Conservation (phyloP, 202 grass and related monocot species). For the Panicum hallii region DNA sequence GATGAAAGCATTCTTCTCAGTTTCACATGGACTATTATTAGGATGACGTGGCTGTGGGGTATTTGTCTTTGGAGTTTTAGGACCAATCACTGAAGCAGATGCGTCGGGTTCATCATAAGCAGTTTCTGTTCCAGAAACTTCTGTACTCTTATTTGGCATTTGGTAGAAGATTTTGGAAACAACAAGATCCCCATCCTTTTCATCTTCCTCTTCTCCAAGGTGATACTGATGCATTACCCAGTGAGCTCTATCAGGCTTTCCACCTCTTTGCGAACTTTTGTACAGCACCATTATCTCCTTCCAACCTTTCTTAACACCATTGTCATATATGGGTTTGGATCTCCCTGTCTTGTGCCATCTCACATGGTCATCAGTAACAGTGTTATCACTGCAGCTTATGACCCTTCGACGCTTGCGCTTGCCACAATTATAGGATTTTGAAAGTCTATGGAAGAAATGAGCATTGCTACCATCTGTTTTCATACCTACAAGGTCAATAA, state of each 20-base stretch:
- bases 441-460: slow-evolving; percentile 86
- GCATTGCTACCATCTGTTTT: slow-evolving; percentile 75
- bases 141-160: slow-evolving; percentile 46
- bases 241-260: slow-evolving; percentile 72
- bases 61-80: slow-evolving; percentile 80
- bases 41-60: slow-evolving; percentile 55
- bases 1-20: slow-evolving; percentile 42
- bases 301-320: slow-evolving; percentile 81
- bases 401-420: slow-evolving; percentile 81
- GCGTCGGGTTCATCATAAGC: slow-evolving; percentile 43
- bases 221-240: slow-evolving; percentile 98
- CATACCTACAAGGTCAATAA: slow-evolving; percentile 50
- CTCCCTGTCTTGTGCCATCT: slow-evolving; percentile 97
- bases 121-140: slow-evolving; percentile 52
- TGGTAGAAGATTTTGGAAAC: slow-evolving; percentile 88
- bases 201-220: slow-evolving; percentile 72
- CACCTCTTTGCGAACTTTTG: slow-evolving; percentile 57
- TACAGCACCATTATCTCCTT: slow-evolving; percentile 97
- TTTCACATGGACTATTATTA: slow-evolving; percentile 59
- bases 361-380: slow-evolving; percentile 55
- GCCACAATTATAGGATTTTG: slow-evolving; percentile 81
- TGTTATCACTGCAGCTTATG: slow-evolving; percentile 32
- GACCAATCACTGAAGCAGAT: slow-evolving; percentile 56
- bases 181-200: slow-evolving; percentile 73
- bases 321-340: slow-evolving; percentile 65